Evolutionary conservation across 1,284 basidiomycete species (phyloP).

Genomic region (Uromyces viciae-fabae): DNA sequence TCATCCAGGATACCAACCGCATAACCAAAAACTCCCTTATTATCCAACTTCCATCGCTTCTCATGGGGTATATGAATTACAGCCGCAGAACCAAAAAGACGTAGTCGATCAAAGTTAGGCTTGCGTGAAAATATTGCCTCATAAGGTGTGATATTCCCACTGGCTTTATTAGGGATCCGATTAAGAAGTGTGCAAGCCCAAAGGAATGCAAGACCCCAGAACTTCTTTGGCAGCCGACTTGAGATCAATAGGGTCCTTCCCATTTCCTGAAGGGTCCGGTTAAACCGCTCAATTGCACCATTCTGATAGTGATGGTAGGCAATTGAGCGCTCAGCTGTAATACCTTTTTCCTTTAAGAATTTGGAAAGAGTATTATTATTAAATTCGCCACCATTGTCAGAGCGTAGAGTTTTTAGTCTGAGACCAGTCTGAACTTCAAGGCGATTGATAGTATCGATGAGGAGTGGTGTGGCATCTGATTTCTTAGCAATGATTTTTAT

Average conservation of each 20-base stretch:
- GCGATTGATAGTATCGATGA: neutral
- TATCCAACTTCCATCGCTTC: slow-evolving; percentile 6
- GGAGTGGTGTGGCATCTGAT: neutral
- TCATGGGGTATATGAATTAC: slow-evolving; percentile 13
- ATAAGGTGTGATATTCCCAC: neutral
- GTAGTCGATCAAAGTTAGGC: neutral
- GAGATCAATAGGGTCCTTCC: neutral
- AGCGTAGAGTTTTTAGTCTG: neutral
- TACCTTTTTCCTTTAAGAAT: neutral
- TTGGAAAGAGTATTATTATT: neutral
- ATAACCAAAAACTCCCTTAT: neutral
- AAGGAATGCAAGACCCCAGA: slow-evolving; percentile 12
- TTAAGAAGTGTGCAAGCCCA: neutral
- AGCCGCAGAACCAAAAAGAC: neutral
- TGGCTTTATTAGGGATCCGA: neutral
- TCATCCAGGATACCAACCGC: neutral
- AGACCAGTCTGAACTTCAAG: neutral
- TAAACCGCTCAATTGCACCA: neutral
- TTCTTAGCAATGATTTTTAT: neutral
- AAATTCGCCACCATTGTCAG: slow-evolving; percentile 16
- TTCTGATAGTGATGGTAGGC: slow-evolving; percentile 4
- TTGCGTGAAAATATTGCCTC: neutral
- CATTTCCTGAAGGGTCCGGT: slow-evolving; percentile 16
- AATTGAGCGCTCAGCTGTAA: neutral
- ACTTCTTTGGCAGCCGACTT: neutral